Evolutionary conservation across 352 stramenopile species (phyloP).

Genomic region (Aphanomyces astaci): DNA sequence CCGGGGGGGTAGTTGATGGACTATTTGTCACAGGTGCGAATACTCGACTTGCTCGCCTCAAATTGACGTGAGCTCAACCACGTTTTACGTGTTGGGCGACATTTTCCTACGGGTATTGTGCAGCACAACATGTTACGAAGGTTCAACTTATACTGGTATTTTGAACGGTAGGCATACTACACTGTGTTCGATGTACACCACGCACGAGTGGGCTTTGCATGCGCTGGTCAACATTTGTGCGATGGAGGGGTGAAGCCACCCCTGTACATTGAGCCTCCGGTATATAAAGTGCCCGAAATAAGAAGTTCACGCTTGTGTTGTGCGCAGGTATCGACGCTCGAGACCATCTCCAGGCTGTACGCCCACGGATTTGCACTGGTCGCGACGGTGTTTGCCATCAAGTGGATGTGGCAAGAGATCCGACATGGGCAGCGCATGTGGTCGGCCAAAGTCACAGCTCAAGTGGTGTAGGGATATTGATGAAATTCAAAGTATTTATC

Average conservation of each 20-base stretch:
- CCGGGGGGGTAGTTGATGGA: background rate
- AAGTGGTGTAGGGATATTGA: no score
- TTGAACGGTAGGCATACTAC: conserved; percentile 38
- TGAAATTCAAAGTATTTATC: background rate
- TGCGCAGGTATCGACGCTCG: background rate
- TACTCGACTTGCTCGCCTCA: conserved; percentile 42
- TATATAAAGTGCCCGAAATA: background rate
- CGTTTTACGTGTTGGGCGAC: conserved; percentile 44
- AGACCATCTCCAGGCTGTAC: conserved; percentile 1
- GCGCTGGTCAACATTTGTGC: conserved; percentile 25
- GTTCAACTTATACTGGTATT: background rate
- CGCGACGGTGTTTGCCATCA: background rate
- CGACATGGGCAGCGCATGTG: background rate
- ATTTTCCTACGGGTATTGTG: conserved; percentile 44
- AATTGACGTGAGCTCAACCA: conserved; percentile 44
- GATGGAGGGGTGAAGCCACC: conserved; percentile 32
- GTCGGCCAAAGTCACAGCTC: background rate
- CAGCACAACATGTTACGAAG: no score
- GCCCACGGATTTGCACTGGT: conserved; percentile 7
- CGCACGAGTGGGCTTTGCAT: conserved; percentile 42
- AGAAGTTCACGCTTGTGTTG: background rate
- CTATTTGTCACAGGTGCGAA: conserved; percentile 33
- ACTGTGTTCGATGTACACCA: conserved; percentile 45
- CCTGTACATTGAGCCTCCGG: conserved; percentile 28
- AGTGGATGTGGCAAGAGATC: background rate